Evolutionary conservation across 148 eudicot genomes (phyloP), one percentile per base, ranked within the genome.

Genomic region (Suaeda aralocaspica): DNA sequence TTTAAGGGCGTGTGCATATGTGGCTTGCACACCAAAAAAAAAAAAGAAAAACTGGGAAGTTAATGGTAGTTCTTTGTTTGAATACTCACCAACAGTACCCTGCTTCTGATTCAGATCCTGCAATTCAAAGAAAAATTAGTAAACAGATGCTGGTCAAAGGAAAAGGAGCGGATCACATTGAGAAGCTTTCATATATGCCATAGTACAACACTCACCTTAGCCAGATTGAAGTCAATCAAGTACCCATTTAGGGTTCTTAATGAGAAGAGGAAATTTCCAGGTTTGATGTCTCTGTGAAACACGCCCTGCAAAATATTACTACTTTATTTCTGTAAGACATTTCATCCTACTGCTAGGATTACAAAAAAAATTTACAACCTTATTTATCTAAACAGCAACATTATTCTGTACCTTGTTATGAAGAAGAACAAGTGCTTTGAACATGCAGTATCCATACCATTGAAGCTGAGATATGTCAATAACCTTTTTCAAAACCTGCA

Each of bases 281-380:
- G 99, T 78, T 94, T 94, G 74, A 94, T 84, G 79, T 94, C 99
- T 80, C 99, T 84, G 72, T 94, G 99, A 77, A 86, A 87, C 73
- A 91, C 85, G 41, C 88, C 97, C 99, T 95, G 88, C 70, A 78
- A 73, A 53, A 69, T 63, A 49, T 70, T 51, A 39, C 36, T 15
- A 64, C 45, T 22, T 70, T 57, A 34, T 31, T 21, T 55, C 70
- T 22, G 7, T 59, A 70, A 39, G 14, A 66, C 29, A 45, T 71
- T 5, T 42, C 57, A 56, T 56, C 13, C 21, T 10, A 42, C 33
- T 19, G 24, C 67, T 39, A 5, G 66, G 18, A 22, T 5, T 21
- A 28, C 1, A 1, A 64, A 36, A 5, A 4, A 29, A 16, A 12
- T 42, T 29, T 15, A 29, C 29, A 72, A 29, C 59, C 34, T 52